Base-by-base conservation (phyloP, 2,329 filamentous ascomycete genomes). In the Atkinsonella hypoxylon region DNA sequence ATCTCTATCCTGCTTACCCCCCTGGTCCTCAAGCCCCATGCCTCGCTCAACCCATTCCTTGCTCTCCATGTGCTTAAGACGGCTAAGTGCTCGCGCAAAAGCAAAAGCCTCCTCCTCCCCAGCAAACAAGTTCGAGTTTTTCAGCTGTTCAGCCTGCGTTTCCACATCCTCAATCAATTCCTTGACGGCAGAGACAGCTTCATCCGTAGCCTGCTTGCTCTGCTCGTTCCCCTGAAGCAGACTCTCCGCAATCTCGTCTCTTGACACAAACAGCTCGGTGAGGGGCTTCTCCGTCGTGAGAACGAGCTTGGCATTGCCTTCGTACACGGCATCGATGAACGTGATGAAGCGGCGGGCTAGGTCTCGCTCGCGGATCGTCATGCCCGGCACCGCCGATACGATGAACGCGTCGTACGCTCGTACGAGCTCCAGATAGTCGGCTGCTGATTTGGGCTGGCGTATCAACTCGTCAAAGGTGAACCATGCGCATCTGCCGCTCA, bases 31-130 rank as follows among this genome's bases (percentile, higher is more conserved):
- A 50, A 87, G 62, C 0, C 83, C 77, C 75, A 82, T 79, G 1
- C 81, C 90, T 13, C 89, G 70, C 69, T 97, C 91, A 3, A 97
- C 87, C 93, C 93, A 98, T 65, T 96, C 86, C 65, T 82, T 81
- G 64, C 88, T 93, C 18, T 89, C 88, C 93, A 98, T 98, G 68
- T 97, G 89, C 50, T 76, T 85, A 54, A 98, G 70, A 51, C 93
- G 74, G 49, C 85, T 90, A 58, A 97, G 67, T 1, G 93, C 93
- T 49, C 93, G 75, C 22, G 89, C 89, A 72, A 98, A 98, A 0
- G 93, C 93, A 71, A 98, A 98, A 0, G 89, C 80, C 69, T 98
- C 93, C 71, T 98, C 93, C 52, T 96, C 93, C 40, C 93, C 93
- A 1, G 85, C 87, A 66, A 98, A 98, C 39, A 97, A 79, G 57